phyloP scores from a whole-genome alignment of 2,329 filamentous ascomycete species.

The Ophiostoma perfectum region DNA sequence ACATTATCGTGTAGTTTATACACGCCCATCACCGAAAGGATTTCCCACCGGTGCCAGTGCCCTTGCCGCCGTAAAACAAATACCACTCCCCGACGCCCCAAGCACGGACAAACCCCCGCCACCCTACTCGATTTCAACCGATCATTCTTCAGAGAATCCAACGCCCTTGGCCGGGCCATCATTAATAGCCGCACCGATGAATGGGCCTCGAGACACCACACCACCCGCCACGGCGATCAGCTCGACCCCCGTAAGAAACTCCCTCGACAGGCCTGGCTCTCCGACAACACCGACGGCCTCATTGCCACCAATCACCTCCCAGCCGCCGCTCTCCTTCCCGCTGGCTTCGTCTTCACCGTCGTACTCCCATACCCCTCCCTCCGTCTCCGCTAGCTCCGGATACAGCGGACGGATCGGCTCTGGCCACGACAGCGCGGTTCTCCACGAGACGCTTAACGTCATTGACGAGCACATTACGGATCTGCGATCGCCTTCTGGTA shows the following conservation, averaged over 20 bases:
- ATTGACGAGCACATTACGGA: slow-evolving; percentile 97
- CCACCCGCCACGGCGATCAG: neutral
- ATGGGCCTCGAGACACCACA: neutral
- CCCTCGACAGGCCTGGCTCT: slow-evolving; percentile 29
- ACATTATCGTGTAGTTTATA: slow-evolving; percentile 45
- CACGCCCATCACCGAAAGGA: slow-evolving; percentile 50
- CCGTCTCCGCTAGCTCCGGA: slow-evolving; percentile 32
- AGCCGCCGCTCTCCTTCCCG: neutral
- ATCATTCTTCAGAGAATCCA: neutral
- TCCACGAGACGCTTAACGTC: slow-evolving; percentile 91
- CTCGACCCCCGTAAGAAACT: neutral
- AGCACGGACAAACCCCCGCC: slow-evolving; percentile 10
- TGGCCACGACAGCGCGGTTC: slow-evolving; percentile 65
- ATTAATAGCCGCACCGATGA: neutral
- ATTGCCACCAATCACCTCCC: slow-evolving; percentile 30
- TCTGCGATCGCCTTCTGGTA: slow-evolving; percentile 52
- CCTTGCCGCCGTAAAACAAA: slow-evolving; percentile 23
- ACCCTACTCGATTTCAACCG: neutral
- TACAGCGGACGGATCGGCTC: slow-evolving; percentile 34
- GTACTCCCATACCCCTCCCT: slow-evolving; percentile 25
- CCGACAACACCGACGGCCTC: slow-evolving; percentile 24
- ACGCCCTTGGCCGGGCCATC: slow-evolving; percentile 25
- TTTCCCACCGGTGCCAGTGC: slow-evolving; percentile 31
- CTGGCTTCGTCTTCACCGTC: neutral
- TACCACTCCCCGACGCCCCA: slow-evolving; percentile 14